Conservation (phyloP, 2,329 filamentous ascomycete species). For the Aspergillus sp. region DNA sequence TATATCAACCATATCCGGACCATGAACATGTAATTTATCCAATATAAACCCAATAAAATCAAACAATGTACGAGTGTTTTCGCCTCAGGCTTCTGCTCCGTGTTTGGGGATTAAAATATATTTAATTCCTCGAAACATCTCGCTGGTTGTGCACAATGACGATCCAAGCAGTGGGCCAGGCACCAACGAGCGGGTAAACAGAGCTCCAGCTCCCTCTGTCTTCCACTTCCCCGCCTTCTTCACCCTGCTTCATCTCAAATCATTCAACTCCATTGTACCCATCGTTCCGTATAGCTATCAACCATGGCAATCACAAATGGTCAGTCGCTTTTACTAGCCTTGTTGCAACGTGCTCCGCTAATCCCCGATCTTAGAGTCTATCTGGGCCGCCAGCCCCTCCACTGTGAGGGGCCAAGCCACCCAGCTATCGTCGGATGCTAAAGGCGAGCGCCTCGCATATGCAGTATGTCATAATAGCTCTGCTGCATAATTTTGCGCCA, state of each 20-base stretch:
- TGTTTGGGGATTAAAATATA: neutral
- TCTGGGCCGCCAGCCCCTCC: slow-evolving; percentile 80
- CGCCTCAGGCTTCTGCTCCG: neutral
- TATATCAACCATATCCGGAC: slow-evolving; percentile 3
- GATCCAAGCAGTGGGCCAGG: slow-evolving; percentile 2
- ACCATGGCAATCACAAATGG: slow-evolving; percentile 48
- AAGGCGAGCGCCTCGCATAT: slow-evolving; percentile 90
- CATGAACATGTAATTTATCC: slow-evolving; percentile 5
- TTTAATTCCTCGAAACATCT: neutral
- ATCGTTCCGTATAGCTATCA: slow-evolving; percentile 8
- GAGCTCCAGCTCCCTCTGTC: neutral
- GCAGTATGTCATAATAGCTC: slow-evolving; percentile 58
- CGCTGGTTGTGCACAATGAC: neutral
- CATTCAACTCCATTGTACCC: neutral
- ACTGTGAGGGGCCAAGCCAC: slow-evolving; percentile 86
- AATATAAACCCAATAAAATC: neutral
- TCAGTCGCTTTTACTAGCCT: slow-evolving; percentile 17
- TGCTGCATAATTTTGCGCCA: neutral
- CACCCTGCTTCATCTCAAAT: slow-evolving; percentile 6
- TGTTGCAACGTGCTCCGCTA: neutral
- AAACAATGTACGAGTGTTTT: neutral
- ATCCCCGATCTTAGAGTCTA: slow-evolving; percentile 53
- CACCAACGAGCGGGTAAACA: slow-evolving; percentile 6
- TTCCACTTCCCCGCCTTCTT: slow-evolving; percentile 2
- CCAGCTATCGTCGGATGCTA: slow-evolving; percentile 80